Percentiles rank a stretch among this genome's conserved stretches.
Conservation (phyloP, 495 filamentous ascomycete species). For the Penicillium macrosclerotiorum region DNA sequence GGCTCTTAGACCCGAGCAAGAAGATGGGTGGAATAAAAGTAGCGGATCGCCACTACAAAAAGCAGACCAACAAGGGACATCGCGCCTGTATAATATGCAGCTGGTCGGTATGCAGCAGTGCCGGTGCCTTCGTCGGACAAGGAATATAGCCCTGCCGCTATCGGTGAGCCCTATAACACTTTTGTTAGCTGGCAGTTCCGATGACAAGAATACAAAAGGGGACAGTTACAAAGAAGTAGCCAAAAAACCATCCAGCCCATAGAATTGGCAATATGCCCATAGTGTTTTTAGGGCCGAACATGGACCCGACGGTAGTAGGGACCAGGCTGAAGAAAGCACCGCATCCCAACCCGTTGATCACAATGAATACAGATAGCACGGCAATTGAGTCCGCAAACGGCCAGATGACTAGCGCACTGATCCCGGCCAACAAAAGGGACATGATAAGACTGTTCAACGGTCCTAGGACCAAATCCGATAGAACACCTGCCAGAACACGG, state of each 20-base stretch:
- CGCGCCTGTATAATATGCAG: slow-evolving; percentile 8
- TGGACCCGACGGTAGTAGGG: slow-evolving; percentile 7
- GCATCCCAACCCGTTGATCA: slow-evolving; percentile 8
- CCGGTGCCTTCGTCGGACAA: slow-evolving; percentile 3
- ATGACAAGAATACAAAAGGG: neutral
- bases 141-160: slow-evolving; percentile 9
- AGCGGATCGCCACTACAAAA: slow-evolving; percentile 4
- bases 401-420: slow-evolving; percentile 8
- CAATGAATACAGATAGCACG: slow-evolving; percentile 7
- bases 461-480: slow-evolving; percentile 3
- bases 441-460: slow-evolving; percentile 10
- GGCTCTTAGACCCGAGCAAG: slow-evolving; percentile 5
- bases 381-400: slow-evolving; percentile 8
- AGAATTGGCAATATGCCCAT: slow-evolving; percentile 8
- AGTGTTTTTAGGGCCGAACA: slow-evolving; percentile 10
- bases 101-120: slow-evolving; percentile 11
- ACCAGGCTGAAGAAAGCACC: slow-evolving; percentile 12
- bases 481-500: slow-evolving; percentile 3
- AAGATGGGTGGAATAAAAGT: slow-evolving; percentile 2
- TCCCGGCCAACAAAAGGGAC: slow-evolving; percentile 5
- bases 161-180: slow-evolving; percentile 6
- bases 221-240: slow-evolving; percentile 9
- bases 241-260: slow-evolving; percentile 14
- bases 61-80: slow-evolving; percentile 8
- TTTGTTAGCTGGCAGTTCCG: neutral